These are phyloP conservation scores for Scedosporium minutisporum DNA, from an alignment of 2,329 filamentous ascomycete species.

Conservation along the genomic window DNA sequence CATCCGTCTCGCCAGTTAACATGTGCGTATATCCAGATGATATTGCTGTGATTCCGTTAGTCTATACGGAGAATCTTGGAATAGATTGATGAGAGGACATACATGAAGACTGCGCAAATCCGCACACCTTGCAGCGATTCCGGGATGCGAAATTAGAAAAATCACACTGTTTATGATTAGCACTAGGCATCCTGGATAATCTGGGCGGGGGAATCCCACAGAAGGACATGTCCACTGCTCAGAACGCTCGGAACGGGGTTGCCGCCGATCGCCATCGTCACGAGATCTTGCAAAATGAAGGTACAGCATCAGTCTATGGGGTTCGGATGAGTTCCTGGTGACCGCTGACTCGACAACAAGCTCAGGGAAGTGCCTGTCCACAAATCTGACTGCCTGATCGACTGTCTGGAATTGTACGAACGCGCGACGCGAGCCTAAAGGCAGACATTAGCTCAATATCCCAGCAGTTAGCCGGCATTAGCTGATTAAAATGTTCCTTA, in stretches of 20 bases:
- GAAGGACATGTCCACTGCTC: slow-evolving; percentile 26
- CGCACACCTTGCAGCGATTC: slow-evolving; percentile 28
- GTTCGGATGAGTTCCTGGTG: slow-evolving; percentile 26
- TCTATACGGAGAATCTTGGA: background rate
- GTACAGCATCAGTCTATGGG: slow-evolving; percentile 24
- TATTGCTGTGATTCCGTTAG: background rate
- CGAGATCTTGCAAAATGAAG: slow-evolving; percentile 31
- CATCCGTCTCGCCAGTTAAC: slow-evolving; percentile 39
- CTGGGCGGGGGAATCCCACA: slow-evolving; percentile 14
- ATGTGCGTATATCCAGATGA: slow-evolving; percentile 15
- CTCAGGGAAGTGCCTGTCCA: slow-evolving; percentile 32
- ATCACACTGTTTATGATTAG: slow-evolving; percentile 24
- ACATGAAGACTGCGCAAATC: slow-evolving; percentile 9
- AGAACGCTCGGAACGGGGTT: slow-evolving; percentile 5
- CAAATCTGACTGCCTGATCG: slow-evolving; percentile 29
- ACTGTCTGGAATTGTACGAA: slow-evolving; percentile 32
- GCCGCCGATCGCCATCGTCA: slow-evolving; percentile 22
- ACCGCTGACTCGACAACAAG: slow-evolving; percentile 25
- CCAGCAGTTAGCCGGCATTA: too few relatives aligned
- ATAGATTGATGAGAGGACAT: background rate
- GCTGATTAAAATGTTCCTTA: slow-evolving; percentile 8
- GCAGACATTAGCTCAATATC: slow-evolving; percentile 6
- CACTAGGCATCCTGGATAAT: background rate
- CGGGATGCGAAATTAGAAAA: slow-evolving; percentile 29
- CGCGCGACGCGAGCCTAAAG: slow-evolving; percentile 27